Conservation (phyloP, 2,329 filamentous ascomycete species). For the Fusarium continuum region DNA sequence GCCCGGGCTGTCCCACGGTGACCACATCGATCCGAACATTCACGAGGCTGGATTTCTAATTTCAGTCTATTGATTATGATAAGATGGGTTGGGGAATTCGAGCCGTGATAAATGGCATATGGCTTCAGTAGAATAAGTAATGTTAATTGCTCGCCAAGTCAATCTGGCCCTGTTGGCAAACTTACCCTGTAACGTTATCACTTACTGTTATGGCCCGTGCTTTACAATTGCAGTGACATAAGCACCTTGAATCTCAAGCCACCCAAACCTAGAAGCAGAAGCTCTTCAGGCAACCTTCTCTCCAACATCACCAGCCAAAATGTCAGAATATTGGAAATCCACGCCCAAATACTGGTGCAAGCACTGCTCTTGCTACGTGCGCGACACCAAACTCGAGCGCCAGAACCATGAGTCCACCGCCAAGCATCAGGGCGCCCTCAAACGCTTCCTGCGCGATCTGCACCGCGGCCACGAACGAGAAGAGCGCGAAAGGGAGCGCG, state of each 20-base stretch:
- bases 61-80: too few species aligned
- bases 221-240: conserved; percentile 21
- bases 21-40: too few species aligned
- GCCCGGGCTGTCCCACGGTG: too few species aligned
- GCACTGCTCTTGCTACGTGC: conserved; percentile 88
- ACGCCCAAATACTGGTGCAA: conserved; percentile 99
- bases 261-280: background rate
- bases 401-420: conserved; percentile 88
- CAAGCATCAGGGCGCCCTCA: conserved; percentile 85
- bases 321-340: conserved; percentile 99
- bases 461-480: conserved; percentile 85
- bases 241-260: conserved; percentile 3
- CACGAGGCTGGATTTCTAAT: too few species aligned
- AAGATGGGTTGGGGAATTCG: too few species aligned
- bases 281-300: background rate
- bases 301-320: conserved; percentile 49
- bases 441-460: conserved; percentile 88
- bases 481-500: conserved; percentile 81
- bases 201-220: conserved; percentile 7
- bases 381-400: conserved; percentile 90
- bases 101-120: too few species aligned
- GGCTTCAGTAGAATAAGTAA: too few species aligned
- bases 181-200: conserved; percentile 9
- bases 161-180: too few species aligned
- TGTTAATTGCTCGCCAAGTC: background rate